These are phyloP conservation scores for Akanthomyces muscarius DNA, from an alignment of 2,329 filamentous ascomycete species.

Conservation along the genomic window DNA sequence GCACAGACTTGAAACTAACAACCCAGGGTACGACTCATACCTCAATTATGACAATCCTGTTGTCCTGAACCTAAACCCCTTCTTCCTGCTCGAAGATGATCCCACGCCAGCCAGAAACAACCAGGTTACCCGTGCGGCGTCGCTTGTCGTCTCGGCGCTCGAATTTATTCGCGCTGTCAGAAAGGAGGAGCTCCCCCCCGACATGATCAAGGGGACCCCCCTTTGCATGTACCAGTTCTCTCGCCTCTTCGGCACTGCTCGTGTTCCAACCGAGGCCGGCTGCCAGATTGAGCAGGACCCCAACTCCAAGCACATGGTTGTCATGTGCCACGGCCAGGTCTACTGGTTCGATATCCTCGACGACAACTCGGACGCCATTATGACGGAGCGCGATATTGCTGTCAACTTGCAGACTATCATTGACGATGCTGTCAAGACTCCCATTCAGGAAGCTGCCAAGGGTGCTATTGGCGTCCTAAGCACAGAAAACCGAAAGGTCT, in stretches of 20 bases:
- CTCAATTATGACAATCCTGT: conserved; percentile 97
- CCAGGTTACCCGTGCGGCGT: conserved; percentile 91
- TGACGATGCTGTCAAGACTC: conserved; percentile 82
- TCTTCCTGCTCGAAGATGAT: conserved; percentile 96
- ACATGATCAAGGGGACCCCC: conserved; percentile 76
- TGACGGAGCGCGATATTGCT: conserved; percentile 91
- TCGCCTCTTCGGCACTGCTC: conserved; percentile 86
- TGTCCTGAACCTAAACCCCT: conserved; percentile 94
- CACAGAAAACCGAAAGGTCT: conserved; percentile 93
- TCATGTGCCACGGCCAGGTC: conserved; percentile 91
- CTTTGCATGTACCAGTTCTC: conserved; percentile 99
- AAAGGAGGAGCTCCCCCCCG: conserved; percentile 86
- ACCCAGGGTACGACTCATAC: conserved; percentile 93
- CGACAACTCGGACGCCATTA: conserved; percentile 90
- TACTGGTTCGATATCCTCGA: conserved; percentile 99
- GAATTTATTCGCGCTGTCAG: conserved; percentile 91
- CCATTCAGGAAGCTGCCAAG: conserved; percentile 93
- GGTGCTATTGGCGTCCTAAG: conserved; percentile 88
- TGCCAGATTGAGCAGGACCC: conserved; percentile 96
- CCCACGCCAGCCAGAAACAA: conserved; percentile 95
- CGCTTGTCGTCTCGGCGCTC: conserved; percentile 82
- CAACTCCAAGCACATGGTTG: conserved; percentile 86
- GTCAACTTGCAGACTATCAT: conserved; percentile 90
- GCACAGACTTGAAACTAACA: background rate
- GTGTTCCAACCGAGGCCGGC: conserved; percentile 89